phyloP scores from a whole-genome alignment of 768 basidiomycete genomes.

The Mycena leptocephala region DNA sequence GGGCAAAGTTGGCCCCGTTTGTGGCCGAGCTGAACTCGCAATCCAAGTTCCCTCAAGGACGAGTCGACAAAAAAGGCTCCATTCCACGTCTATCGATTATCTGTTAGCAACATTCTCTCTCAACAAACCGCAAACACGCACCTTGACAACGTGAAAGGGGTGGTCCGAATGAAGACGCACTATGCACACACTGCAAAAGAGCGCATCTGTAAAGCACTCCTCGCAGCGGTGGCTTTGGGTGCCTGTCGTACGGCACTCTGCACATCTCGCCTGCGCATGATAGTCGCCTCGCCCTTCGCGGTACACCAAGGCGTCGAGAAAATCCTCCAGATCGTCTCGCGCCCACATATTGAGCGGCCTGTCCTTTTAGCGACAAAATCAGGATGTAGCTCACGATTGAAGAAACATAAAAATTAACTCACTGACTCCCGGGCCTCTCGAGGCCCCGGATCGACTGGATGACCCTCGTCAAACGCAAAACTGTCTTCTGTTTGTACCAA shows the following conservation, averaged over 20 bases:
- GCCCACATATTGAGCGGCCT: not conserved
- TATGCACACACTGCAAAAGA: not conserved
- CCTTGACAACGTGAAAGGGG: constrained; percentile 6
- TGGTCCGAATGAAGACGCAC: not conserved
- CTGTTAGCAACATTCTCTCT: not conserved
- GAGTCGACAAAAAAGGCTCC: constrained; percentile 11
- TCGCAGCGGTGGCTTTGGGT: not conserved
- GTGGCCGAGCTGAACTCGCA: constrained; percentile 44
- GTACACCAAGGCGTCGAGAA: not conserved
- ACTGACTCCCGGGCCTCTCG: constrained; percentile 2
- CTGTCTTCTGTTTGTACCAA: not conserved
- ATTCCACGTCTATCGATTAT: not conserved
- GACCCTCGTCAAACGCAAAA: not conserved
- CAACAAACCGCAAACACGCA: not conserved
- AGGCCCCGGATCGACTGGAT: not conserved
- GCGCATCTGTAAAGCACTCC: not conserved
- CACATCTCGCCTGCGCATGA: not conserved
- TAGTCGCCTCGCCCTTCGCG: constrained; percentile 1
- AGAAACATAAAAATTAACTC: not conserved
- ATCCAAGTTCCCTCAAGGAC: constrained; percentile 30
- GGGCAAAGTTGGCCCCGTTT: constrained; percentile 31
- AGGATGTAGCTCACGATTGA: not conserved
- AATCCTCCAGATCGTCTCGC: not conserved
- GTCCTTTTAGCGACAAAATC: not conserved
- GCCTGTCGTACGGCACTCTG: not conserved